Base-by-base conservation (phyloP, 176 grass and related monocot genomes). In the Panicum miliaceum region DNA sequence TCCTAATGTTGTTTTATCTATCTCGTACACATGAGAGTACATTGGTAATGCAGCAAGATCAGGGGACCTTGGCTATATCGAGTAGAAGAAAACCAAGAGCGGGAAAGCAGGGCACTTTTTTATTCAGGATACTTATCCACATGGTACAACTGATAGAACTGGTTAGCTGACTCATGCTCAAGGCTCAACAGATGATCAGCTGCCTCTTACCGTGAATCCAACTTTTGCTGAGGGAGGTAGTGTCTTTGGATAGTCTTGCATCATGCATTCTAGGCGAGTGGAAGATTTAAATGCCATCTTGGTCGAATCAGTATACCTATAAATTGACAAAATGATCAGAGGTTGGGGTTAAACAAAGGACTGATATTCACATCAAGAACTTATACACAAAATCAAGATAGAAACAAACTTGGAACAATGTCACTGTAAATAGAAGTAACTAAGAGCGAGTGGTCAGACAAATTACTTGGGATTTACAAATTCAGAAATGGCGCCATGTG, bases 181-280 rank as follows among this genome's bases (percentile, higher is more conserved):
- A 59, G 48, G 77, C 45, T 18, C 18, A 83, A 71, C 18, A 54
- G 19, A 25, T 34, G 22, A 11, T 68, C 13, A 59, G 34, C 9
- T 19, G 25, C 70, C 38, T 46, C 78, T 89, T 90, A 98, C 96
- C 54, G 96, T 98, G 83, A 98, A 98, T 53, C 96, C 96, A 94
- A 98, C 96, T 82, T 89, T 98, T 56, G 91, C 87, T 25, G 86
- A 90, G 29, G 96, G 89, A 75, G 89, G 83, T 43, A 98, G 43
- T 57, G 93, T 93, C 83, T 98, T 98, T 80, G 96, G 96, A 88
- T 98, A 98, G 79, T 98, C 96, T 89, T 98, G 96, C 93, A 98
- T 98, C 96, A 98, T 98, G 85, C 96, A 98, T 66, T 98, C 96
- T 73, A 98, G 75, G 62, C 96, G 91, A 81, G 96, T 98, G 40